Percentiles rank a stretch among this genome's conserved stretches.
These are phyloP conservation scores for Cladorrhinum samala DNA, from an alignment of 495 filamentous ascomycete species.

Conservation along the genomic window DNA sequence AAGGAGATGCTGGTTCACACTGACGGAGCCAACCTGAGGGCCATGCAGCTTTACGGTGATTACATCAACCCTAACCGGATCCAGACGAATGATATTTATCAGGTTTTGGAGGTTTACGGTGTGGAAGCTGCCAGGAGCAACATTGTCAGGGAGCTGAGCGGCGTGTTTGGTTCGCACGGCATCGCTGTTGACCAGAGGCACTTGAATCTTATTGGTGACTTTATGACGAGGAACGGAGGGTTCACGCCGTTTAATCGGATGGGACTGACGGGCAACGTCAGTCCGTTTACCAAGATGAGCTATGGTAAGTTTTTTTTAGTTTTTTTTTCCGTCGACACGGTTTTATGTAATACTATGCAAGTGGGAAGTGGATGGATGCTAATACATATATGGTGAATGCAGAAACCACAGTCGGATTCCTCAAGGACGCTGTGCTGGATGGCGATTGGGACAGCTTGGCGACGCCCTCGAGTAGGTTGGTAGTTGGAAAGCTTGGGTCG, in stretches of 20 bases:
- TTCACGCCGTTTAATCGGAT: slow-evolving; percentile 89
- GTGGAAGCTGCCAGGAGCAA: slow-evolving; percentile 84
- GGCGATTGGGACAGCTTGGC: slow-evolving; percentile 83
- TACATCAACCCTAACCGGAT: slow-evolving; percentile 82
- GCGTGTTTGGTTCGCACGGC: slow-evolving; percentile 85
- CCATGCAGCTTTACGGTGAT: slow-evolving; percentile 82
- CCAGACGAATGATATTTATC: slow-evolving; percentile 86
- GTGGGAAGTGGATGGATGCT: neutral
- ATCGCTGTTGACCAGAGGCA: slow-evolving; percentile 91
- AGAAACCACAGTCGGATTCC: slow-evolving; percentile 86
- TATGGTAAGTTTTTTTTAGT: slow-evolving; percentile 48
- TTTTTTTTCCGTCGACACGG: neutral
- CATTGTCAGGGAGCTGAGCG: slow-evolving; percentile 80
- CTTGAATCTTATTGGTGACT: slow-evolving; percentile 90
- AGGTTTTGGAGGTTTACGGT: slow-evolving; percentile 79
- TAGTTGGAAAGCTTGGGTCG: slow-evolving; percentile 72
- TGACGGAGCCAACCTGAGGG: slow-evolving; percentile 78
- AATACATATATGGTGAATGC: neutral
- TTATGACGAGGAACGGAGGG: slow-evolving; percentile 84
- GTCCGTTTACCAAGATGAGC: slow-evolving; percentile 95
- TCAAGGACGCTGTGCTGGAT: slow-evolving; percentile 85
- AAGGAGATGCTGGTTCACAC: slow-evolving; percentile 57
- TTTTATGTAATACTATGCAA: too few species aligned
- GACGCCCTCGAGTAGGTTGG: slow-evolving; percentile 80
- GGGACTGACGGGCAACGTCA: slow-evolving; percentile 73